phyloP scores from a whole-genome alignment of 2,329 filamentous ascomycete species.

The Teratosphaeria viscida region DNA sequence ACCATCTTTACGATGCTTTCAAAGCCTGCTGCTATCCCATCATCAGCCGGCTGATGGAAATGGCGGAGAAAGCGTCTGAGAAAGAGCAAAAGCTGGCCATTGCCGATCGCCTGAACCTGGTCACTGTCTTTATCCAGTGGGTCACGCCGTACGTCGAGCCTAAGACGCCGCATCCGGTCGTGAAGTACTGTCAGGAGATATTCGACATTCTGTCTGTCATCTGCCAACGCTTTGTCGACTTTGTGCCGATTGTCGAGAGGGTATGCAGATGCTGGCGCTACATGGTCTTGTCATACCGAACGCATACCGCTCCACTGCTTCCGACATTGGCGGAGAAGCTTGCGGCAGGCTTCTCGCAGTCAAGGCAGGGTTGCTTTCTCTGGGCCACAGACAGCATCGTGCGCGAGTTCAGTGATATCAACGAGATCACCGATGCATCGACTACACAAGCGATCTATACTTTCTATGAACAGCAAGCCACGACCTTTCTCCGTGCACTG shows the following conservation, averaged over 20 bases:
- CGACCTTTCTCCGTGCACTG: slow-evolving; percentile 78
- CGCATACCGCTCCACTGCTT: slow-evolving; percentile 74
- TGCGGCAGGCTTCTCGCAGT: slow-evolving; percentile 71
- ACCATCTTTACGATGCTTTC: slow-evolving; percentile 71
- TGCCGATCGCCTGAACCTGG: slow-evolving; percentile 85
- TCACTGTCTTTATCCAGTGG: slow-evolving; percentile 79
- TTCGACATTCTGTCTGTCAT: slow-evolving; percentile 81
- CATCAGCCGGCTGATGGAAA: slow-evolving; percentile 70
- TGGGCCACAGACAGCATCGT: slow-evolving; percentile 95
- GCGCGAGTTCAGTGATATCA: slow-evolving; percentile 86
- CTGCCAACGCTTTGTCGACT: slow-evolving; percentile 75
- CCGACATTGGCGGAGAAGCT: slow-evolving; percentile 81
- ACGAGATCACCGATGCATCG: slow-evolving; percentile 70
- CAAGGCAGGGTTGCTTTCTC: slow-evolving; percentile 91
- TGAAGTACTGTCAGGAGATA: slow-evolving; percentile 93
- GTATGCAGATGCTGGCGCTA: slow-evolving; percentile 93
- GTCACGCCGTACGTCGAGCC: slow-evolving; percentile 64
- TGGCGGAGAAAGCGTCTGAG: slow-evolving; percentile 75
- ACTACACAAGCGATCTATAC: slow-evolving; percentile 81
- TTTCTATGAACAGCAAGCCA: slow-evolving; percentile 90
- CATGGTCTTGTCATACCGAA: slow-evolving; percentile 93
- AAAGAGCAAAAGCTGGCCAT: slow-evolving; percentile 77
- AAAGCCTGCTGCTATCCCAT: slow-evolving; percentile 92
- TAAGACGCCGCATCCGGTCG: slow-evolving; percentile 71
- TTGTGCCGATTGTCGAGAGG: slow-evolving; percentile 81